Base-by-base conservation (phyloP, 176 grass and related monocot genomes). In the Oryza punctata region DNA sequence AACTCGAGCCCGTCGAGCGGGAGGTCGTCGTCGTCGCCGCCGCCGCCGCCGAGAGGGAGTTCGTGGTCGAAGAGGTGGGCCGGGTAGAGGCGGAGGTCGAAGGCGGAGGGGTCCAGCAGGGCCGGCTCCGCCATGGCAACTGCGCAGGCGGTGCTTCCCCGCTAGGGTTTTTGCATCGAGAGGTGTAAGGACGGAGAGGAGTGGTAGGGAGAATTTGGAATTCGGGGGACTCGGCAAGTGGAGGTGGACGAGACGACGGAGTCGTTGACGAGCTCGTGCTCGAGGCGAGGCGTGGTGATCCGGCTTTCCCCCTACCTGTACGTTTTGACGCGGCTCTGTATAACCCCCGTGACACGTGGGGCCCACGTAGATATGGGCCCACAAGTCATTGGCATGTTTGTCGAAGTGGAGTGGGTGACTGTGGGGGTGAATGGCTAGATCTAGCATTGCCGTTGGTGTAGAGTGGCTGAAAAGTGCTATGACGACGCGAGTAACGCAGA, bases 61-160 rank as follows among this genome's bases (percentile, higher is more conserved):
- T 87, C 89, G 43, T 88, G 85, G 76, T 98, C 95, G 86, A 94
- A 95, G 50, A 82, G 67, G 23, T 70, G 16, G 10, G 78, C 27
- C 67, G 83, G 72, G 72, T 77, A 87, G 84, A 88, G 77, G 77
- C 85, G 85, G 28, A 88, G 77, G 70, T 91, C 83, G 80, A 94
- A 83, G 19, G 78, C 18, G 41, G 65, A 70, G 29, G 83, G 33
- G 21, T 91, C 91, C 2, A 97, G 27, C 27, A 97, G 61, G 3
- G 91, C 79, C n/a, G 87, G 78, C 75, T 97, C 89, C 82, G 91
- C 91, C 94, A 97, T 97, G 87, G 89, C 86, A n/a, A 25, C 25
- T 2, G 67, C 33, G 78, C 18, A 45, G 37, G 37, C 8, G 63
- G 57, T 49, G 50, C 72, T 88, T 54, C 50, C 52, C 14, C 26